These are phyloP conservation scores for Arthroderma uncinatum DNA, from an alignment of 2,329 filamentous ascomycete species.

Conservation along the genomic window DNA sequence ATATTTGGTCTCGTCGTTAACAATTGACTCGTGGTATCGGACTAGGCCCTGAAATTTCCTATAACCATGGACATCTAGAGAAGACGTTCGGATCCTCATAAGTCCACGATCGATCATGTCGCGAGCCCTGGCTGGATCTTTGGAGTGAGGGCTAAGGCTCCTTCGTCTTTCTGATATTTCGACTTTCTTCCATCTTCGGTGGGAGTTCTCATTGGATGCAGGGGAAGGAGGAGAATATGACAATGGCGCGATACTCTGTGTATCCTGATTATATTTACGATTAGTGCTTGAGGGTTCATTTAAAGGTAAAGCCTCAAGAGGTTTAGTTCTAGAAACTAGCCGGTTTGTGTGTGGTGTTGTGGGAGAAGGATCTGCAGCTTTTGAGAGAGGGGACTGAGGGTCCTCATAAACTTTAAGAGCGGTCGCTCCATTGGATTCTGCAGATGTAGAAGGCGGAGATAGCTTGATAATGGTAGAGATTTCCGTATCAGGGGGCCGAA, in stretches of 20 bases:
- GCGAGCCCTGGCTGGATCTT: constrained; percentile 27
- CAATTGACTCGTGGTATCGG: constrained; percentile 27
- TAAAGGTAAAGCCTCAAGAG: constrained; percentile 30
- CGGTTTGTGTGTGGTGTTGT: constrained; percentile 15
- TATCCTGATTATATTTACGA: constrained; percentile 19
- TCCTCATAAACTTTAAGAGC: constrained; percentile 43
- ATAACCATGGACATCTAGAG: constrained; percentile 33
- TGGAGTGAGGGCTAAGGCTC: constrained; percentile 30
- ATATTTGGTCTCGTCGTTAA: constrained; percentile 28
- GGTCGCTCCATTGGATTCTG: constrained; percentile 8
- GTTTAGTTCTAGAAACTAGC: constrained; percentile 21
- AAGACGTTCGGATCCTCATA: constrained; percentile 25
- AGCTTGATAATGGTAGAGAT: not conserved
- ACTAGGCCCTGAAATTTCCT: constrained; percentile 34
- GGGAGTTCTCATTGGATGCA: constrained; percentile 18
- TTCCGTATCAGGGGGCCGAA: not conserved
- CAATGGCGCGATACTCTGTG: constrained; percentile 10
- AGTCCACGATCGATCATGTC: constrained; percentile 32
- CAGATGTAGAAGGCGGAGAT: not conserved
- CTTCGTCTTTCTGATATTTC: constrained; percentile 22
- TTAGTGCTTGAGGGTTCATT: constrained; percentile 26
- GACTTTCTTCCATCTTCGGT: constrained; percentile 25
- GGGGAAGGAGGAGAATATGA: constrained; percentile 3
- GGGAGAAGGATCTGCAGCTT: constrained; percentile 15
- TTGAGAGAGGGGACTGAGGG: constrained; percentile 31